Evolutionary conservation across 2,329 filamentous ascomycete genomes (phyloP).

Genomic region (Trichoderma atroviride): DNA sequence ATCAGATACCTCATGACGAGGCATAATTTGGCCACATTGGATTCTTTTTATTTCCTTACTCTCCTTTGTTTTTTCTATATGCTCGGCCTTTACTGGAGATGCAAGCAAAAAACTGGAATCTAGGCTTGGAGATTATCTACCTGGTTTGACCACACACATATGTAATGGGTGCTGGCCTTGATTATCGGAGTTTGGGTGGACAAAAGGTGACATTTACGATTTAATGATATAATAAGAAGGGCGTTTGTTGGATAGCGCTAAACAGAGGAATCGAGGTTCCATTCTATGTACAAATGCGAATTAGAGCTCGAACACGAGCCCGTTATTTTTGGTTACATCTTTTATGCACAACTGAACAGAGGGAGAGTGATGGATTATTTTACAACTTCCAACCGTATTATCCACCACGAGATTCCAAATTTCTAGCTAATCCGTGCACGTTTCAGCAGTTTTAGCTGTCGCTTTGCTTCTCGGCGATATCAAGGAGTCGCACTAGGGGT

Average conservation of each 20-base stretch:
- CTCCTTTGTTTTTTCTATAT: neutral
- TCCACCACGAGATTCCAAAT: no score
- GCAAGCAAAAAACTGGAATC: neutral
- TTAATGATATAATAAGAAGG: neutral
- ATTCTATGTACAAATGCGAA: neutral
- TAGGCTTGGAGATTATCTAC: neutral
- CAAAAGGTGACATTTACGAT: neutral
- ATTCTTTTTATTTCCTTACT: neutral
- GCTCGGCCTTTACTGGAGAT: neutral
- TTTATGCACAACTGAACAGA: neutral
- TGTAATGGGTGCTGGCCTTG: neutral
- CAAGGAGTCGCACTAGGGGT: neutral
- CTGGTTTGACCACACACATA: neutral
- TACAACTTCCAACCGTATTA: no score
- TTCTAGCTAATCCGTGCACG: neutral
- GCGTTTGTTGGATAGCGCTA: neutral
- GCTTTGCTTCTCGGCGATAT: neutral
- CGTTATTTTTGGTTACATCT: neutral
- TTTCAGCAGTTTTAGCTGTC: neutral
- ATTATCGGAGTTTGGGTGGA: neutral
- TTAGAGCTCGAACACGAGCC: neutral
- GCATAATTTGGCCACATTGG: neutral
- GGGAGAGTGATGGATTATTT: neutral
- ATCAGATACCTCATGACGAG: slow-evolving; percentile 14
- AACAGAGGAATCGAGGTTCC: neutral